Conservation (phyloP, 2,329 filamentous ascomycete genomes). For the Cladophialophora psammophila region DNA sequence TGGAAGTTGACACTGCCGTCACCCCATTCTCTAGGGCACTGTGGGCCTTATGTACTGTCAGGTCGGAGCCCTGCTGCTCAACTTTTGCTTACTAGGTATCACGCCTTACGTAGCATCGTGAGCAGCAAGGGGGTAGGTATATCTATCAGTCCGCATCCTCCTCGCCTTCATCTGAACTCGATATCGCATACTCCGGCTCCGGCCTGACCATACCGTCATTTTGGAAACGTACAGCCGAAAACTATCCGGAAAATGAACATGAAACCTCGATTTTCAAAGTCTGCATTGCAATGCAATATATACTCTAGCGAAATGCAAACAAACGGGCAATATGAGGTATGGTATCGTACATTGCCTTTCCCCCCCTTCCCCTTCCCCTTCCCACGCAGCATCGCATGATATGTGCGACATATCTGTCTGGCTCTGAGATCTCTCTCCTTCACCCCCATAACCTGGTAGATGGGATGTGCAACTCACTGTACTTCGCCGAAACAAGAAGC, state of each 20-base stretch:
- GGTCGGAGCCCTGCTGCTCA: no score
- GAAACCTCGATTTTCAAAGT: not conserved
- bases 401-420: not conserved
- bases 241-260: not conserved
- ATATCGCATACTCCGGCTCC: no score
- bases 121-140: not conserved
- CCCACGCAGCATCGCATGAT: not conserved
- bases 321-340: slow-evolving; percentile 16
- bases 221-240: not conserved
- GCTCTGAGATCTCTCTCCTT: no score
- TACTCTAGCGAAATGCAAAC: slow-evolving; percentile 1
- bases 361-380: not conserved
- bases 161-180: no score
- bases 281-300: not conserved
- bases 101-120: no score
- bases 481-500: not conserved
- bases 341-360: slow-evolving; percentile 22
- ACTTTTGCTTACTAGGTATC: no score
- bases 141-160: no score
- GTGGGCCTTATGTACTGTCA: no score
- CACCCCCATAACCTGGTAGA: no score
- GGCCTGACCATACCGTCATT: no score
- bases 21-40: no score
- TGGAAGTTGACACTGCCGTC: not conserved
- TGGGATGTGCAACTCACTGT: not conserved